Evolutionary conservation across 441 rosid species (phyloP).

Genomic region (Erodium texanum): DNA sequence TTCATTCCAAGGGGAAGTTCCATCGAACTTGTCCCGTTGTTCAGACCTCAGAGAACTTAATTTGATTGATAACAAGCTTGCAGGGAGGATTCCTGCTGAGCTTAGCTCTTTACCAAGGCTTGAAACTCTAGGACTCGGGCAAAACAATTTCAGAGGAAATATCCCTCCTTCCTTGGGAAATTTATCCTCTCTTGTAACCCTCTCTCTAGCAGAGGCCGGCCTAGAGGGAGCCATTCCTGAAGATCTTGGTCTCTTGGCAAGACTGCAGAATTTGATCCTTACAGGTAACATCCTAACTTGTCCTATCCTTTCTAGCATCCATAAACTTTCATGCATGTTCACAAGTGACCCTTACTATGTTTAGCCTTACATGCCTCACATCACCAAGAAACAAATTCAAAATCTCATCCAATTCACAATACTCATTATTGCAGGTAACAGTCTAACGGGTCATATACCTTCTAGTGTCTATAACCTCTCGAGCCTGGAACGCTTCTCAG

Average conservation of each 20-base stretch:
- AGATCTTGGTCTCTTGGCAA: background rate
- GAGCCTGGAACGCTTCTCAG: background rate
- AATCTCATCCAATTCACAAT: background rate
- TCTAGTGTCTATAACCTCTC: slow-evolving; percentile 8
- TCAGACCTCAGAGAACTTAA: slow-evolving; percentile 5
- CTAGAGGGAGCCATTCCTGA: background rate
- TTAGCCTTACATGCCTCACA: background rate
- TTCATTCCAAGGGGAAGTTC: slow-evolving; percentile 19
- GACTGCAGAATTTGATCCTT: background rate
- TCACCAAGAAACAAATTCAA: background rate
- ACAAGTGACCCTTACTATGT: too few relatives aligned
- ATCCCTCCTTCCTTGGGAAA: slow-evolving; percentile 10
- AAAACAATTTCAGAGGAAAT: slow-evolving; percentile 9
- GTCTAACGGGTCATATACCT: background rate
- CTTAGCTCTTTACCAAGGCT: slow-evolving; percentile 13
- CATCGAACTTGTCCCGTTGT: slow-evolving; percentile 18
- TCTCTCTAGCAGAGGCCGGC: background rate
- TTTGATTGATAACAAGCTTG: slow-evolving; percentile 6
- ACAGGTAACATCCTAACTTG: background rate
- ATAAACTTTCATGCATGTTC: background rate
- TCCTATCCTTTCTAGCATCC: background rate
- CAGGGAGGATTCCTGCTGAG: slow-evolving; percentile 11
- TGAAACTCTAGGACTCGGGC: background rate
- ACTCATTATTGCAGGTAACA: background rate
- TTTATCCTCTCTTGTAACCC: background rate